phyloP scores from a whole-genome alignment of 2,329 filamentous ascomycete species.

The Botrytis medusae region DNA sequence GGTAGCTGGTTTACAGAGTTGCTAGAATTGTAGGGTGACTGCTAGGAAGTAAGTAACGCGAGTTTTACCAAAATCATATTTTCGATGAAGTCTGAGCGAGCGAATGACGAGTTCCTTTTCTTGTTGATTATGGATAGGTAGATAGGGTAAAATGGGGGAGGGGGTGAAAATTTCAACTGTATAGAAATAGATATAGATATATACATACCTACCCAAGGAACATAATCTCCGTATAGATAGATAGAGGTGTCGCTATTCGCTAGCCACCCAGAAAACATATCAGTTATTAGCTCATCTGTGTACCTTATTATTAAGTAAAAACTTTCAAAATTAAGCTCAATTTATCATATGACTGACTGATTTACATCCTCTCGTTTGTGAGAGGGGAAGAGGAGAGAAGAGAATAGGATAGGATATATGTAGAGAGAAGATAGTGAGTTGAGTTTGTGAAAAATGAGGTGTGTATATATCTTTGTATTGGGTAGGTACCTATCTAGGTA shows the following conservation, averaged over 20 bases:
- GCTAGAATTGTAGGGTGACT: not conserved
- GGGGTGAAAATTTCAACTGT: no score
- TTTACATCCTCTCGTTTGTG: not conserved
- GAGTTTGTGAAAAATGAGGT: not conserved
- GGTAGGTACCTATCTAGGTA: not conserved
- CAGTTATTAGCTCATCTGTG: no score
- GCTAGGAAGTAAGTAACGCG: not conserved
- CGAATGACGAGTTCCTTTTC: not conserved
- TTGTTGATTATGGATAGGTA: not conserved
- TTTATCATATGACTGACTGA: not conserved
- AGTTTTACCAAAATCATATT: not conserved
- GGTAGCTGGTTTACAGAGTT: no score
- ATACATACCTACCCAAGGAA: no score
- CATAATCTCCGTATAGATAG: no score
- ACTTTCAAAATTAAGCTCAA: no score
- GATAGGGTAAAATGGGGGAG: no score
- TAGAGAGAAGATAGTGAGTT: not conserved
- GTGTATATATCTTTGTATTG: not conserved
- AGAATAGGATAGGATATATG: not conserved
- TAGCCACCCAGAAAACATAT: no score
- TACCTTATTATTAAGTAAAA: no score
- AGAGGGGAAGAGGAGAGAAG: not conserved
- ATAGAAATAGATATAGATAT: no score
- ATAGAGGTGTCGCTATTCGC: no score
- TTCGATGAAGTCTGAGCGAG: not conserved